These are phyloP conservation scores for Cystobasidiaceae sp. DNA, from an alignment of 1,284 basidiomycete species.

Conservation along the genomic window DNA sequence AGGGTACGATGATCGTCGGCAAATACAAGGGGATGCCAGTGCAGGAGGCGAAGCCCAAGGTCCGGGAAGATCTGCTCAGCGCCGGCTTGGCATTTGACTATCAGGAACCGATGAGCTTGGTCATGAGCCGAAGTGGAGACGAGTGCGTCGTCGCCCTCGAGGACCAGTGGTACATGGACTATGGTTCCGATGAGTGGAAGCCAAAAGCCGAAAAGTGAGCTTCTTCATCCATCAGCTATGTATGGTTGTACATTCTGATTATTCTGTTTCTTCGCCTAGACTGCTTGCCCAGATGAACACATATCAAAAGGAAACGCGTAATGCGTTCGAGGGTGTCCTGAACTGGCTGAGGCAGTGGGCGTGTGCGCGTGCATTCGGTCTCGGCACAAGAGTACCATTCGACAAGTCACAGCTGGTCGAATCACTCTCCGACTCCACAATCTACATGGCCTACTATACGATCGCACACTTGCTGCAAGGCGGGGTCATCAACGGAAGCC, in stretches of 20 bases:
- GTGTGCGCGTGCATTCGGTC: constrained; percentile 91
- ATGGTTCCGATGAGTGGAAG: constrained; percentile 87
- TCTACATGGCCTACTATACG: constrained; percentile 99
- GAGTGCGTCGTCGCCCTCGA: constrained; percentile 97
- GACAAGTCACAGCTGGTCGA: constrained; percentile 95
- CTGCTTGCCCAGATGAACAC: constrained; percentile 82
- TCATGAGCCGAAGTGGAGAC: constrained; percentile 83
- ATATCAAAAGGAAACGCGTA: constrained; percentile 79
- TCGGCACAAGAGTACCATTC: constrained; percentile 96
- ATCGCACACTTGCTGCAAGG: constrained; percentile 83
- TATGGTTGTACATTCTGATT: background rate
- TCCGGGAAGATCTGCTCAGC: constrained; percentile 77
- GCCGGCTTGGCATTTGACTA: constrained; percentile 77
- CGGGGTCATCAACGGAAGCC: constrained; percentile 44
- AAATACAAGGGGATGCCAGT: constrained; percentile 82
- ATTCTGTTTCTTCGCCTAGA: constrained; percentile 49
- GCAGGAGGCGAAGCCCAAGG: constrained; percentile 84
- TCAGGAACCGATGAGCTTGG: constrained; percentile 89
- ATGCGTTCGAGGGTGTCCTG: constrained; percentile 85
- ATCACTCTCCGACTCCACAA: constrained; percentile 92
- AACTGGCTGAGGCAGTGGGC: constrained; percentile 99
- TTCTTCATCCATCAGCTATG: background rate
- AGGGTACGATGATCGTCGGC: constrained; percentile 82
- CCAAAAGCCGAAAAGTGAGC: constrained; percentile 73
- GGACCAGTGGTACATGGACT: constrained; percentile 99